These are phyloP conservation scores for Diaporthe nobilis DNA, from an alignment of 2,329 filamentous ascomycete species.

Conservation along the genomic window DNA sequence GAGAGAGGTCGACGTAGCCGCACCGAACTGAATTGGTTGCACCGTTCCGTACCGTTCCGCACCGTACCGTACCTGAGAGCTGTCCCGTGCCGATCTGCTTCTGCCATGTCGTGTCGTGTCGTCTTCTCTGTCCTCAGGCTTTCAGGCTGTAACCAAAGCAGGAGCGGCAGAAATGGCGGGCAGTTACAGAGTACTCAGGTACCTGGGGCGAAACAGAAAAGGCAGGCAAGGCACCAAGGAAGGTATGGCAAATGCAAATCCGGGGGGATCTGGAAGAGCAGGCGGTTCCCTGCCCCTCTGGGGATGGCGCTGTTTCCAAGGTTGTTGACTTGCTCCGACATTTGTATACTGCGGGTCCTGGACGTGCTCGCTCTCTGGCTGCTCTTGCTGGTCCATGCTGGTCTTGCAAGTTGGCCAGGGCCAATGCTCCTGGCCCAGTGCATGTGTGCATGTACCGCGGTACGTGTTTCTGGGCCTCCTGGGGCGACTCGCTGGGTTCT, in stretches of 20 bases:
- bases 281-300: conserved; percentile 19
- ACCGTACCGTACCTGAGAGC: neutral
- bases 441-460: neutral
- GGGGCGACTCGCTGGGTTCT: neutral
- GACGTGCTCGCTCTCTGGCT: neutral
- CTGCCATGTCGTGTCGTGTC: neutral
- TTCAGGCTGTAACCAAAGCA: conserved; percentile 2
- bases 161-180: neutral
- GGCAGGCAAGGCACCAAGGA: neutral
- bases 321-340: conserved; percentile 26
- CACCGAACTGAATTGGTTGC: neutral
- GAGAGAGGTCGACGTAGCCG: neutral
- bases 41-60: neutral
- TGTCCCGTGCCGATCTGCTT: neutral
- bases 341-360: conserved; percentile 27
- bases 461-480: neutral
- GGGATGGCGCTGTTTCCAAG: conserved; percentile 27
- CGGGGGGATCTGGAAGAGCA: conserved; percentile 13
- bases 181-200: neutral
- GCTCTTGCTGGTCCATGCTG: conserved; percentile 7
- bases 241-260: conserved; percentile 25
- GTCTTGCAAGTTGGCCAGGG: conserved; percentile 4
- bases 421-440: conserved; percentile 2
- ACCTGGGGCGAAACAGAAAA: neutral
- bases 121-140: neutral